Conservation (phyloP, 176 grass and related monocot genomes). For the Tillandsia fasciculata region DNA sequence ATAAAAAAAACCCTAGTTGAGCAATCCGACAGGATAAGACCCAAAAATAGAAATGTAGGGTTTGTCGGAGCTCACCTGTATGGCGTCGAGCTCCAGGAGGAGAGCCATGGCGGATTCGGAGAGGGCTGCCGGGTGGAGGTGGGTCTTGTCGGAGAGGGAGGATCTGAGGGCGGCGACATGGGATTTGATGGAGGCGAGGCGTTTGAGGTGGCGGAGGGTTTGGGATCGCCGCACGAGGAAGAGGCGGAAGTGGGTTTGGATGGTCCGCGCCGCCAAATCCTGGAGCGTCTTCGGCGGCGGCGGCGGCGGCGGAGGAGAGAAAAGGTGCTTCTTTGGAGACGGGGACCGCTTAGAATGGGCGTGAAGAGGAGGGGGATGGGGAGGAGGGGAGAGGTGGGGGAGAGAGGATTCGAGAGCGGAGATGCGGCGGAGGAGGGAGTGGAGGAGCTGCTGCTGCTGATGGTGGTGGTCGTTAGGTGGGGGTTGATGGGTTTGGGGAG, state of each 20-base stretch:
- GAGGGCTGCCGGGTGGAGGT: slow-evolving; percentile 30
- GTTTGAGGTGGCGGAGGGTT: slow-evolving; percentile 79
- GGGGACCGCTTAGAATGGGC: neutral
- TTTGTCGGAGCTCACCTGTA: slow-evolving; percentile 42
- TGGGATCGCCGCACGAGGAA: slow-evolving; percentile 77
- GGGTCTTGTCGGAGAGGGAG: slow-evolving; percentile 36
- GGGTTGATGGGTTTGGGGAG: slow-evolving; percentile 18
- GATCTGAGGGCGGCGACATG: slow-evolving; percentile 45
- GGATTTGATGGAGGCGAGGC: slow-evolving; percentile 63
- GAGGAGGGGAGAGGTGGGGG: slow-evolving; percentile 15
- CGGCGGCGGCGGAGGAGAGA: slow-evolving; percentile 9
- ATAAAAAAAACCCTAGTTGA: slow-evolving; percentile 5
- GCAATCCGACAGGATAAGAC: slow-evolving; percentile 2
- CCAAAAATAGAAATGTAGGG: neutral
- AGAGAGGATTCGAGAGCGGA: slow-evolving; percentile 55
- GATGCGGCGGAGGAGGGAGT: slow-evolving; percentile 63
- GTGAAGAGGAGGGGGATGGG: neutral
- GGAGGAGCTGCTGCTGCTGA: slow-evolving; percentile 33
- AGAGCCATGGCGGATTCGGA: slow-evolving; percentile 50
- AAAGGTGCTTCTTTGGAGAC: neutral
- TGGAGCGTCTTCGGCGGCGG: slow-evolving; percentile 14
- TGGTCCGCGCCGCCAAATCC: slow-evolving; percentile 66
- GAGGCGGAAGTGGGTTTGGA: slow-evolving; percentile 71
- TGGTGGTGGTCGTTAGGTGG: slow-evolving; percentile 26
- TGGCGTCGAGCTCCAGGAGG: slow-evolving; percentile 56